A percentile compares a stretch with the other conserved stretches of the same genome.
phyloP scores from a whole-genome alignment of 2,329 filamentous ascomycete species.

The Chrysoporthe deuterocubensis region DNA sequence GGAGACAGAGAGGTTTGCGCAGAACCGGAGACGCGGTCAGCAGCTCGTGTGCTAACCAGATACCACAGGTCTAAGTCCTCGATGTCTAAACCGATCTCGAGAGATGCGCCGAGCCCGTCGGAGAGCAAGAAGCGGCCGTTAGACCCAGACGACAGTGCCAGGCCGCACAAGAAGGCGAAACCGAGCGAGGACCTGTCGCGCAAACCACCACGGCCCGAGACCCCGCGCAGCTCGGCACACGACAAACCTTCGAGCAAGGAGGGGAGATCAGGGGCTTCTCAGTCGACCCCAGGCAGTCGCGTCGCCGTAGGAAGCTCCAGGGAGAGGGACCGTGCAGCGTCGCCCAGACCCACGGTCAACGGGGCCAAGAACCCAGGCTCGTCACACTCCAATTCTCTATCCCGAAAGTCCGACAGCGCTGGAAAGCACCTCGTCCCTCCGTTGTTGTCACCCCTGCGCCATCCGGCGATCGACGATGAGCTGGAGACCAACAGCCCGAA shows the following conservation, averaged over 20 bases:
- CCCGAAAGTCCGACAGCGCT: slow-evolving; percentile 44
- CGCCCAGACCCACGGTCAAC: slow-evolving; percentile 39
- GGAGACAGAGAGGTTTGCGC: slow-evolving; percentile 28
- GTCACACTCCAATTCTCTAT: slow-evolving; percentile 41
- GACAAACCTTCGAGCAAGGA: slow-evolving; percentile 23
- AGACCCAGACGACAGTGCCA: slow-evolving; percentile 49
- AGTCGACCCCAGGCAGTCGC: slow-evolving; percentile 20
- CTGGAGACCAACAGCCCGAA: slow-evolving; percentile 35
- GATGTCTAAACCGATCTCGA: slow-evolving; percentile 37
- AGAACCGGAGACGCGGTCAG: slow-evolving; percentile 28
- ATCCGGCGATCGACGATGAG: slow-evolving; percentile 47
- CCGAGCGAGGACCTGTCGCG: slow-evolving; percentile 31
- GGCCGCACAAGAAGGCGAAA: slow-evolving; percentile 52
- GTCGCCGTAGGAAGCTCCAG: slow-evolving; percentile 17
- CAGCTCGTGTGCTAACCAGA: slow-evolving; percentile 30
- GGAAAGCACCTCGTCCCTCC: slow-evolving; percentile 52
- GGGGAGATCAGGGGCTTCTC: slow-evolving; percentile 17
- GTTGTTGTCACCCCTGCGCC: slow-evolving; percentile 55
- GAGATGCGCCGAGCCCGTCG: slow-evolving; percentile 39
- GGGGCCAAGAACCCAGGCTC: slow-evolving; percentile 42
- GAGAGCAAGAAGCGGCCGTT: slow-evolving; percentile 52
- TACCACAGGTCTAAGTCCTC: slow-evolving; percentile 34
- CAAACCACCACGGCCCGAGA: slow-evolving; percentile 24
- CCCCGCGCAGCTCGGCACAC: slow-evolving; percentile 18
- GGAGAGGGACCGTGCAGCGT: slow-evolving; percentile 23